Evolutionary conservation across 805 yeast species (phyloP).

Genomic region (Cyberlindnera xylosilytica): DNA sequence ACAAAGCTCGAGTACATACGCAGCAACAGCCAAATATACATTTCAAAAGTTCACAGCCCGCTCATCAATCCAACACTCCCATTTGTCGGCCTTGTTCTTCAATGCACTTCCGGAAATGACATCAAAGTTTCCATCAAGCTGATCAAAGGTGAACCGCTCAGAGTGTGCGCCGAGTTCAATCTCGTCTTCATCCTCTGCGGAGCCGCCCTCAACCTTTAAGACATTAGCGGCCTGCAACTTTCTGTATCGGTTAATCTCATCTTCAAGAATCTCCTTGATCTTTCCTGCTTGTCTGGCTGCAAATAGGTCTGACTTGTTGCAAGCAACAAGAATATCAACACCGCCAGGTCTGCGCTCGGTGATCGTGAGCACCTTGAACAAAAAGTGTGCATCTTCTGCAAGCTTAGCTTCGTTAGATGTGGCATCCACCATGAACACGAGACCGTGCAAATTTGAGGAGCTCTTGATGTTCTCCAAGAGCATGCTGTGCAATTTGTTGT

Average conservation of each 20-base stretch:
- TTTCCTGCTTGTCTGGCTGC: constrained; percentile 70
- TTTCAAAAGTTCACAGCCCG: constrained; percentile 51
- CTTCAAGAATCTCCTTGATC: constrained; percentile 56
- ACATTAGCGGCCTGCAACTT: constrained; percentile 41
- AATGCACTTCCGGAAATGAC: constrained; percentile 71
- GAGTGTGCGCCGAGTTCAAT: constrained; percentile 40
- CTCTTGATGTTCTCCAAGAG: constrained; percentile 45
- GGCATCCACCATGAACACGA: constrained; percentile 77
- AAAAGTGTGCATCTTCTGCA: constrained; percentile 51
- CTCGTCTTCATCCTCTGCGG: constrained; percentile 36
- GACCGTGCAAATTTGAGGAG: constrained; percentile 53
- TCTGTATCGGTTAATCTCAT: constrained; percentile 58
- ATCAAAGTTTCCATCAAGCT: constrained; percentile 70
- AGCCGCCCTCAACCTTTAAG: constrained; percentile 31
- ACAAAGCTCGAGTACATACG: too few relatives aligned
- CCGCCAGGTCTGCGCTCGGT: constrained; percentile 70
- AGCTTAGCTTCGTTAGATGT: constrained; percentile 49
- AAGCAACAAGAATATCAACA: constrained; percentile 69
- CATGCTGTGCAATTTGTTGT: constrained; percentile 63
- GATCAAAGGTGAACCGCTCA: constrained; percentile 57
- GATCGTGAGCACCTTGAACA: constrained; percentile 54
- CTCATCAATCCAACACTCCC: constrained; percentile 82
- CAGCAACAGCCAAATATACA: too few relatives aligned
- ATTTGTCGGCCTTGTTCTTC: constrained; percentile 48
- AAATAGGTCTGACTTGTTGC: constrained; percentile 85